Base-by-base conservation (phyloP, 176 grass and related monocot species). In the Bolboschoenus planiculmis region DNA sequence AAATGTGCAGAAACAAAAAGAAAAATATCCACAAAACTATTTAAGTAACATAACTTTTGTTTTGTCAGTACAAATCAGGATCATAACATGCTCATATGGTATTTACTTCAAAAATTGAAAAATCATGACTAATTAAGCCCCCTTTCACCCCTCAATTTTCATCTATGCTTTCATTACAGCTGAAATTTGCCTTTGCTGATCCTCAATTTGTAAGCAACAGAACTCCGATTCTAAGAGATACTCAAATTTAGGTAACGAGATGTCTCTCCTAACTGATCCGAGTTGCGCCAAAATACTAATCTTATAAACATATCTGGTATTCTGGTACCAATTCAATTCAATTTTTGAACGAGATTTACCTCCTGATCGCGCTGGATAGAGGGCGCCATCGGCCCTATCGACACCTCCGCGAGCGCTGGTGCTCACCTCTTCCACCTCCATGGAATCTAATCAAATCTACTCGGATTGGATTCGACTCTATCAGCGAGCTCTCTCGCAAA, bases 361-460 rank as follows among this genome's bases (percentile, higher is more conserved):
- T 91, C 87, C 86, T 44, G 96, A 95, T 63, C 84, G 88, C 68
- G 68, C 37, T 68, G 76, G 84, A 15, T 73, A 73, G 57, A 86
- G 88, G 64, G 77, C 2, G n/a, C 79, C 86, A n/a, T 79, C 48
- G 4, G 62, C 68, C 24, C 10, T 48, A 2, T 72, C 78, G n/a
- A 60, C 84, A 23, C 21, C 58, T 34, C 47, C 73, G 42, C 92
- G 89, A 7, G 78, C 76, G 8, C 87, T 90, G 30, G 87, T 85
- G 83, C 85, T 90, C n/a, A 81, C 89, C 44, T 85, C 92, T 44
- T 95, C 91, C 73, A 87, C 91, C 79, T 55, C 86, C 81, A 77
- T 86, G 72, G 33, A 48, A 75, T 75, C 14, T 2, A 51, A 34
- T 31, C 72, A 33, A 50, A 77, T 44, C 46, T 20, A 20, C 11